Percentiles rank a stretch among this genome's conserved stretches.
Evolutionary conservation across 2,329 filamentous ascomycete genomes (phyloP).

Genomic region (Claviceps capensis): DNA sequence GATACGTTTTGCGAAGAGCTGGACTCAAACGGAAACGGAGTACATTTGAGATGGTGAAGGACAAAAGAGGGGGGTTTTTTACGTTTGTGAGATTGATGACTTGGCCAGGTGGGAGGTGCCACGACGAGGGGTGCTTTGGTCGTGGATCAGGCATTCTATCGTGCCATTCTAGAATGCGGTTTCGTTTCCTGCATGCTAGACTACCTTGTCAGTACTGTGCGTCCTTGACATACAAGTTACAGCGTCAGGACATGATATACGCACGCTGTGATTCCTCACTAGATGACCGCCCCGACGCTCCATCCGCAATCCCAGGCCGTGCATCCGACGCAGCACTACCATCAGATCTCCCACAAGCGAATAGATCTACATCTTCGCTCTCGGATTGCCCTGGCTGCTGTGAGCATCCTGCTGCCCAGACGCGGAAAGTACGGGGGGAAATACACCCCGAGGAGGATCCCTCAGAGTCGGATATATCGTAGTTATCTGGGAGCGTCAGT

Average conservation of each 20-base stretch:
- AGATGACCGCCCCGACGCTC: background rate
- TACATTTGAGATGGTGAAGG: too few species aligned
- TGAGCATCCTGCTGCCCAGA: constrained; percentile 19
- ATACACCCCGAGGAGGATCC: constrained; percentile 24
- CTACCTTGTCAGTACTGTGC: too few species aligned
- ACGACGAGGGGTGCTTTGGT: background rate
- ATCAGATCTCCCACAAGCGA: background rate
- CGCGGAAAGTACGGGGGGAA: constrained; percentile 27
- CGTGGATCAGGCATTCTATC: background rate
- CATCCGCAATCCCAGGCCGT: background rate
- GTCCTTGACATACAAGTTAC: too few species aligned
- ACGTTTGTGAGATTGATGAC: constrained; percentile 9
- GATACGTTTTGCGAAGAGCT: too few species aligned
- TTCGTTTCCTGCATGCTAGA: background rate
- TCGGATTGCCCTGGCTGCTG: background rate
- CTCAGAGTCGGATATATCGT: constrained; percentile 27
- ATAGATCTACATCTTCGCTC: too few species aligned
- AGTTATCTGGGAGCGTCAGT: constrained; percentile 4
- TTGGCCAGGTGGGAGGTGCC: background rate
- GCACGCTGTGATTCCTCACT: background rate
- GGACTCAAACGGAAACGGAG: too few species aligned
- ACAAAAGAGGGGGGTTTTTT: background rate
- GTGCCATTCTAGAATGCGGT: background rate
- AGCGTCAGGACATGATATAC: background rate
- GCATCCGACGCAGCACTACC: background rate